phyloP scores from a whole-genome alignment of 805 yeast genomes.

The Myxozyma sirexii region DNA sequence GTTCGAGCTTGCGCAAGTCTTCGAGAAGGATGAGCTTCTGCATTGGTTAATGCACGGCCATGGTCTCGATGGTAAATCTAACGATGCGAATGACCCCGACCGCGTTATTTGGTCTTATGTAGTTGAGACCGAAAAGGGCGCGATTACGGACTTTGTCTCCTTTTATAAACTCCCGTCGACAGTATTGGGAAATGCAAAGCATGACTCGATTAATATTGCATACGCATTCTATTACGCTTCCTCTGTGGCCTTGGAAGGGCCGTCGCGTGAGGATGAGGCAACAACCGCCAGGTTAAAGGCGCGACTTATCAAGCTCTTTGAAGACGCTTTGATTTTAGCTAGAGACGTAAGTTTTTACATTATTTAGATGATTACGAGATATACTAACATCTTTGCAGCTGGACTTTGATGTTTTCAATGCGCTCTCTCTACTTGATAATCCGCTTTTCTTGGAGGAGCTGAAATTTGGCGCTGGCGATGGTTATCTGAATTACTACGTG shows the following conservation, averaged over 20 bases:
- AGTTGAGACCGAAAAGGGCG: slow-evolving; percentile 58
- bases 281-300: slow-evolving; percentile 53
- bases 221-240: slow-evolving; percentile 89
- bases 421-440: slow-evolving; percentile 88
- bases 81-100: slow-evolving; percentile 42
- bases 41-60: slow-evolving; percentile 70
- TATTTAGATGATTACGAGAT: neutral
- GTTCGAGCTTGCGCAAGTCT: slow-evolving; percentile 73
- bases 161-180: slow-evolving; percentile 88
- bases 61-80: slow-evolving; percentile 38
- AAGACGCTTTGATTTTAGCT: slow-evolving; percentile 76
- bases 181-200: slow-evolving; percentile 61
- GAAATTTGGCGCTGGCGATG: slow-evolving; percentile 94
- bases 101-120: slow-evolving; percentile 77
- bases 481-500: slow-evolving; percentile 83
- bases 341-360: slow-evolving; percentile 45
- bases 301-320: slow-evolving; percentile 63
- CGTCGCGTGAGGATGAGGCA: slow-evolving; percentile 44
- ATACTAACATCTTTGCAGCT: slow-evolving; percentile 31
- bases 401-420: slow-evolving; percentile 89
- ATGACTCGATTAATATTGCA: slow-evolving; percentile 77
- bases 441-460: slow-evolving; percentile 75
- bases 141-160: slow-evolving; percentile 84
- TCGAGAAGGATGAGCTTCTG: slow-evolving; percentile 65
- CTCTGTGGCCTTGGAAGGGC: slow-evolving; percentile 52